phyloP scores from a whole-genome alignment of 2,329 filamentous ascomycete genomes.

The Talaromyces sp. region DNA sequence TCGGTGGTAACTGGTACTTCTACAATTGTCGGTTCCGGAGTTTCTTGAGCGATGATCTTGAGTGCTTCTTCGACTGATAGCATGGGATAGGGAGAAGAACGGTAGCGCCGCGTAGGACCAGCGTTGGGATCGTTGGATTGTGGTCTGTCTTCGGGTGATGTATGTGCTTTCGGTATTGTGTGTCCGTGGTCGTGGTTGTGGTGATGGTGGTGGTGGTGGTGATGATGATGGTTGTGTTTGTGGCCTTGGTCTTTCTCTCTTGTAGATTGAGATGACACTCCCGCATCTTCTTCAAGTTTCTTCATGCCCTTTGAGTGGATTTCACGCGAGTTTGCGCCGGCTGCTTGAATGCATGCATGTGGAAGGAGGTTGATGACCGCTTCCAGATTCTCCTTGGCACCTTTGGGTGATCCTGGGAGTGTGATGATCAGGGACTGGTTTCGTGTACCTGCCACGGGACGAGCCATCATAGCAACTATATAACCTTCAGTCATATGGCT shows the following conservation, averaged over 20 bases:
- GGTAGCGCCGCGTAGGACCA: conserved; percentile 65
- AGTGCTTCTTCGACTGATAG: conserved; percentile 79
- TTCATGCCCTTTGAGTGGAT: conserved; percentile 77
- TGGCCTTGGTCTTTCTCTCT: conserved; percentile 24
- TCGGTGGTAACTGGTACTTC: conserved; percentile 59
- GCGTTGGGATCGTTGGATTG: conserved; percentile 58
- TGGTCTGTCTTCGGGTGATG: conserved; percentile 56
- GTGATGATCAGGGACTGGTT: conserved; percentile 81
- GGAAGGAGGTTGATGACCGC: conserved; percentile 85
- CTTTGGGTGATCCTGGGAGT: conserved; percentile 90
- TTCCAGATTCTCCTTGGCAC: conserved; percentile 87
- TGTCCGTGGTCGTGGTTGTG: conserved; percentile 60
- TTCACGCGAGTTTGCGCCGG: conserved; percentile 73
- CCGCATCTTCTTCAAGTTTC: conserved; percentile 80
- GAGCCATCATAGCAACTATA: conserved; percentile 90
- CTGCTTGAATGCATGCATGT: conserved; percentile 88
- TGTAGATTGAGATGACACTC: conserved; percentile 44
- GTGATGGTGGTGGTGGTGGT: conserved; percentile 46
- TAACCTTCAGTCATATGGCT: conserved; percentile 22
- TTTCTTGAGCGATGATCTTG: conserved; percentile 65
- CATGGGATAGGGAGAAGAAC: conserved; percentile 90
- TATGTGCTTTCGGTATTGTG: conserved; percentile 66
- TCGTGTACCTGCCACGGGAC: conserved; percentile 83
- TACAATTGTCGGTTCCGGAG: conserved; percentile 59
- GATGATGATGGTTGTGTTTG: conserved; percentile 26